Evolutionary conservation across 495 filamentous ascomycete genomes (phyloP).

Genomic region (Neurospora intermedia): DNA sequence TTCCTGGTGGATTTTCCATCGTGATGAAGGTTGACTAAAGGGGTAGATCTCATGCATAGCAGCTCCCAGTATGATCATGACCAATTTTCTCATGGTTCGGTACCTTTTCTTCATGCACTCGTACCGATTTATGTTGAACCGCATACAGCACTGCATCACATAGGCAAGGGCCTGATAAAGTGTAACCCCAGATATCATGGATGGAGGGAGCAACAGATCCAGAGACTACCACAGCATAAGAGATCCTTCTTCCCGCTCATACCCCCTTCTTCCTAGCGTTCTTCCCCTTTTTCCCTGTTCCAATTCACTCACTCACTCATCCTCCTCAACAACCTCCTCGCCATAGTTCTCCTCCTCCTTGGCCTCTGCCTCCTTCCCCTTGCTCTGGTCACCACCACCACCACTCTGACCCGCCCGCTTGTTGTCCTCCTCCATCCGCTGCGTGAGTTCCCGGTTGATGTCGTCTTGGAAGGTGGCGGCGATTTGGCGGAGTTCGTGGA

Average conservation of each 20-base stretch:
- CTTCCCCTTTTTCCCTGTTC: no score
- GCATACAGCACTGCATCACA: not conserved
- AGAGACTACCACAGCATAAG: no score
- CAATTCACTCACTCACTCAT: slow-evolving; percentile 1
- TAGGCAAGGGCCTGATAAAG: no score
- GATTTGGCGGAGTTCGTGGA: slow-evolving; percentile 52
- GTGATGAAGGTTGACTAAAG: not conserved
- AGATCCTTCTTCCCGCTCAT: no score
- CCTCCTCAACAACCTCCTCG: slow-evolving; percentile 57
- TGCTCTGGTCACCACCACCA: not conserved
- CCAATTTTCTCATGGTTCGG: not conserved
- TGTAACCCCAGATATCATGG: no score
- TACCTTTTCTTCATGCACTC: not conserved
- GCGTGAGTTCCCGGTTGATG: slow-evolving; percentile 75
- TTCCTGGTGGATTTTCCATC: not conserved
- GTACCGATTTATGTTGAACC: not conserved
- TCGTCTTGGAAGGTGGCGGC: slow-evolving; percentile 53
- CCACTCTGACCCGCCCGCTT: slow-evolving; percentile 17
- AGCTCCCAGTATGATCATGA: not conserved
- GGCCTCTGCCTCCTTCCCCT: slow-evolving; percentile 52
- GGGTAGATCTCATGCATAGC: not conserved
- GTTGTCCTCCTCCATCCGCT: slow-evolving; percentile 84
- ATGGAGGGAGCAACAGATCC: no score
- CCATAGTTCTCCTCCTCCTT: slow-evolving; percentile 82
- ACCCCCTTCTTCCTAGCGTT: no score